A percentile compares a stretch with the other conserved stretches of the same genome.
These are phyloP conservation scores for Benincasa hispida DNA, from an alignment of 306 rosid genomes.

Conservation along the genomic window DNA sequence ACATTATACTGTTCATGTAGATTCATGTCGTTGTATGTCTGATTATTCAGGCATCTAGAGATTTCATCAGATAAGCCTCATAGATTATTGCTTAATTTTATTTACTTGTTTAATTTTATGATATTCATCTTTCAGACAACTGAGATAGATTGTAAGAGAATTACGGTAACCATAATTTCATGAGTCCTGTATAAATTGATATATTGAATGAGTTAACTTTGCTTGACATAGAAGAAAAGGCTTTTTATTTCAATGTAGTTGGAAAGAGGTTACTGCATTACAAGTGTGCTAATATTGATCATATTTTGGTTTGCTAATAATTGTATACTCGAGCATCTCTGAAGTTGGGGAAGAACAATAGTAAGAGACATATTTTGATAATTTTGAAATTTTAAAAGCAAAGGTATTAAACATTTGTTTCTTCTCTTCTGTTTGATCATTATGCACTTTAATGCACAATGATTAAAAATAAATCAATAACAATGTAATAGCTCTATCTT, in stretches of 20 bases:
- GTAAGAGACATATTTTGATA: not conserved
- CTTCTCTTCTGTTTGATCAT: not conserved
- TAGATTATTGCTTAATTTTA: not conserved
- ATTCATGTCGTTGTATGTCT: not conserved
- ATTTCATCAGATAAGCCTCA: not conserved
- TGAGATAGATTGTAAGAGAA: not conserved
- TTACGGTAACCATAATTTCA: not conserved
- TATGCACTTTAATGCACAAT: not conserved
- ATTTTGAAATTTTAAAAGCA: not conserved
- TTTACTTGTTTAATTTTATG: not conserved
- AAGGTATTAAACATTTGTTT: not conserved
- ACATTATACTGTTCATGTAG: not conserved
- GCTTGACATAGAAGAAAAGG: not conserved
- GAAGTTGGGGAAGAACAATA: not conserved
- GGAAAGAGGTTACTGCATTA: not conserved
- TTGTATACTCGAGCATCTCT: not conserved
- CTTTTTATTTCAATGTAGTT: not conserved
- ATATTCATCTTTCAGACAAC: not conserved
- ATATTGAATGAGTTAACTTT: not conserved
- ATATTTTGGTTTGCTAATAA: not conserved
- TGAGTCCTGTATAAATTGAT: not conserved
- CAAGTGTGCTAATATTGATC: not conserved
- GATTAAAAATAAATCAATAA: not conserved
- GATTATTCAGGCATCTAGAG: not conserved
- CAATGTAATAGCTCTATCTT: not conserved